A percentile compares a stretch with the other conserved stretches of the same genome.
Conservation (phyloP, 768 basidiomycete species). For the Tulasnella calospora region DNA sequence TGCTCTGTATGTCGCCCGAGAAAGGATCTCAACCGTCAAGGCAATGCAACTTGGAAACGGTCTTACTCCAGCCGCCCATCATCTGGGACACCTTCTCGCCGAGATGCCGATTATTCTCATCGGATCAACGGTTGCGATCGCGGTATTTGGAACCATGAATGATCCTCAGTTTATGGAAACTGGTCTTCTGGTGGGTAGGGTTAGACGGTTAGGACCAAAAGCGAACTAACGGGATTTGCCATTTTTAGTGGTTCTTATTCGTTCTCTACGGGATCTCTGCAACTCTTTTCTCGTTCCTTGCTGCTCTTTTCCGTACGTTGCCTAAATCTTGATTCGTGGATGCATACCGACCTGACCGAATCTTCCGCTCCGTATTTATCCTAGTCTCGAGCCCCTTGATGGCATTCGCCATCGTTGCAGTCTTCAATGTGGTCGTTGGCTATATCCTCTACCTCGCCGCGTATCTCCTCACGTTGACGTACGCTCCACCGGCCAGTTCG, state of each 20-base stretch:
- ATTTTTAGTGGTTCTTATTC: slow-evolving; percentile 61
- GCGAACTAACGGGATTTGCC: neutral
- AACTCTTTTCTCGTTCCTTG: slow-evolving; percentile 63
- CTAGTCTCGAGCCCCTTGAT: slow-evolving; percentile 56
- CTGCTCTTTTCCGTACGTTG: slow-evolving; percentile 46
- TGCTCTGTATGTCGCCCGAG: slow-evolving; percentile 67
- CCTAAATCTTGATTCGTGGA: neutral
- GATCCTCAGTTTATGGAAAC: slow-evolving; percentile 64
- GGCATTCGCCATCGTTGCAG: slow-evolving; percentile 67
- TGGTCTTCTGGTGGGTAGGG: slow-evolving; percentile 53
- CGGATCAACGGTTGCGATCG: slow-evolving; percentile 58
- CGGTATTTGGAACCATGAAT: slow-evolving; percentile 50
- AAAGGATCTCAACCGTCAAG: slow-evolving; percentile 63
- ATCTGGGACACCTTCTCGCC: slow-evolving; percentile 75
- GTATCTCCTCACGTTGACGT: slow-evolving; percentile 69
- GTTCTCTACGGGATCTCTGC: slow-evolving; percentile 66
- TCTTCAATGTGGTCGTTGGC: slow-evolving; percentile 61
- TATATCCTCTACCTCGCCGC: slow-evolving; percentile 63
- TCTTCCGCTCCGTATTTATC: neutral
- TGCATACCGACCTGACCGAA: neutral
- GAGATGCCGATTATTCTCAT: slow-evolving; percentile 58
- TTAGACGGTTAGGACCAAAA: neutral
- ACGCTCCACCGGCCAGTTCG: slow-evolving; percentile 57
- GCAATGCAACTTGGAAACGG: slow-evolving; percentile 82
- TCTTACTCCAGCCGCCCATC: slow-evolving; percentile 38